phyloP scores from a whole-genome alignment of 2,329 filamentous ascomycete genomes.

The Diaporthe citri region DNA sequence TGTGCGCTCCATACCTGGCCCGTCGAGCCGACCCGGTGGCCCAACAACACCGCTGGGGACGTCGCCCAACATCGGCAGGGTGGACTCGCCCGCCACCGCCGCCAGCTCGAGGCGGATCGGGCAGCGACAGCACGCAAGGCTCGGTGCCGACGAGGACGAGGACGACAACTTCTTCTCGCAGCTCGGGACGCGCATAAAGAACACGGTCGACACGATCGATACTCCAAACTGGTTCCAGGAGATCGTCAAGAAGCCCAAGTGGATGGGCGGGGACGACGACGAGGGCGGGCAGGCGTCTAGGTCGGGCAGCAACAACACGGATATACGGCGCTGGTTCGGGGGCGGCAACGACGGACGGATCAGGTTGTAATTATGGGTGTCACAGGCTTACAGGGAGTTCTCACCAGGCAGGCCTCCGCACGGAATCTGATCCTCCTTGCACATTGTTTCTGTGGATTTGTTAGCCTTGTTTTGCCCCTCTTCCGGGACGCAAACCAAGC shows the following conservation, averaged over 20 bases:
- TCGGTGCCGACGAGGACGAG: conserved; percentile 71
- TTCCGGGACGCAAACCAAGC: neutral
- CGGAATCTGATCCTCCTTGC: neutral
- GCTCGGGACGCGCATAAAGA: conserved; percentile 87
- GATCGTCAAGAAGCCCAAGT: conserved; percentile 79
- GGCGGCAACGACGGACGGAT: conserved; percentile 57
- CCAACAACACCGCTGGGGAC: conserved; percentile 60
- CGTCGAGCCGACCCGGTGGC: conserved; percentile 51
- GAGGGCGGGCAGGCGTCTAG: conserved; percentile 45
- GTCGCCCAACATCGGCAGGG: conserved; percentile 49
- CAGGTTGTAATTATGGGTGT: conserved; percentile 43
- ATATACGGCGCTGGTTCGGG: conserved; percentile 71
- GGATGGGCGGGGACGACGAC: conserved; percentile 77
- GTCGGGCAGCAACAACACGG: conserved; percentile 50
- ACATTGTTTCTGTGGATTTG: neutral
- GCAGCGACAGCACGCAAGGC: conserved; percentile 49
- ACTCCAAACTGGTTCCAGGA: conserved; percentile 86
- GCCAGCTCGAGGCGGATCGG: conserved; percentile 47
- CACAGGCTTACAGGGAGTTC: neutral
- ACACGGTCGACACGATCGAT: conserved; percentile 88
- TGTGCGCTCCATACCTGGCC: conserved; percentile 61
- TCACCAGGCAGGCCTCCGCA: neutral
- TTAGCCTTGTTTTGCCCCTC: neutral
- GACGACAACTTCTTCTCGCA: conserved; percentile 87
- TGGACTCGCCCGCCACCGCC: conserved; percentile 38